Base-by-base conservation (phyloP, 768 basidiomycete species). In the Cubamyces sp. region DNA sequence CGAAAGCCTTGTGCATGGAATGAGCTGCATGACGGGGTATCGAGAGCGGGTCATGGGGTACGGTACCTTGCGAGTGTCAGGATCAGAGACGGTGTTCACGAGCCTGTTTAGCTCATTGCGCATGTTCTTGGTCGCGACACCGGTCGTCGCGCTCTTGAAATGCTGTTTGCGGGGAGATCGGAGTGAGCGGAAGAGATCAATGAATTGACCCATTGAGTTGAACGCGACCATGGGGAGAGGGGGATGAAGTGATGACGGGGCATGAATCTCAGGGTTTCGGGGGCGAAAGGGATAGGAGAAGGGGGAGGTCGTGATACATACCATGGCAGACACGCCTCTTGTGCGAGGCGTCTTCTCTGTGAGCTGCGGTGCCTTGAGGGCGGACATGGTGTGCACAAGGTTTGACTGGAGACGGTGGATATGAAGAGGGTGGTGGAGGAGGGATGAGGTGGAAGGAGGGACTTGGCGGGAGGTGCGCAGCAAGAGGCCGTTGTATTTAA, bases 61-160 rank as follows among this genome's bases (percentile, higher is more conserved):
- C 68, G 55, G 11, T 59, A 93, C 96, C 88, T 90, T 93, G 80
- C 91, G 92, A 58, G 90, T 89, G 40, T 81, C 74, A 30, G 85
- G 82, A 66, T 98, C 92, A 65, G 86, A 81, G 73, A 96, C 91
- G 64, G 88, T 89, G 73, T 83, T 80, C 71, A 98, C 94, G 83
- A 99, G 91, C 72, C 86, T 86, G 76, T 90, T 90, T 78, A 99
- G 90, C 81, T 98, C 97, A 74, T 98, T 97, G 81, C 94, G 88
- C 96, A 98, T 98, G 58, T 94, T 82, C 81, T 97, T 98, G 86
- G 84, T 82, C 16, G 81, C 80, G 60, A 84, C 80, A 61, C 81
- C 81, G 12, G 82, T 84, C 6, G 78, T 69, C 40, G 74, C 68
- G 46, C 74, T 75, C 62, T 76, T 75, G 50, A 78, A 66, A 62